A percentile compares a stretch with the other conserved stretches of the same genome.
These are phyloP conservation scores for Zalaria obscura DNA, from an alignment of 2,329 filamentous ascomycete species.

Conservation along the genomic window DNA sequence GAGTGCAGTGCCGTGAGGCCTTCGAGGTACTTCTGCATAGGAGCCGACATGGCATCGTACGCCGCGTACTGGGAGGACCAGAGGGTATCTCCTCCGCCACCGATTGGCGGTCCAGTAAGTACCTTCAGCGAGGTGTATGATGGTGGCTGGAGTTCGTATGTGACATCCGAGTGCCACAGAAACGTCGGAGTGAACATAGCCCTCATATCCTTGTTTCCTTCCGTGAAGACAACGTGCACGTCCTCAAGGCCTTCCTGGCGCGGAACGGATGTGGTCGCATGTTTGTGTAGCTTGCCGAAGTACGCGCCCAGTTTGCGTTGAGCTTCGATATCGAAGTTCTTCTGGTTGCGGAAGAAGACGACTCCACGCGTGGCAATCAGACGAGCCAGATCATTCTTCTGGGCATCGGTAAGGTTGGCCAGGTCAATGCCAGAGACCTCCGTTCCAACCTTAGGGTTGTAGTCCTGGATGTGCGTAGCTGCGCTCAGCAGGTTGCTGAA, in stretches of 20 bases:
- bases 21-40: slow-evolving; percentile 44
- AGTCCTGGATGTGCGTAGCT: slow-evolving; percentile 42
- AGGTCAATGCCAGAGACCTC: slow-evolving; percentile 38
- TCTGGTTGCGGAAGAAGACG: slow-evolving; percentile 43
- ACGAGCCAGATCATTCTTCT: slow-evolving; percentile 40
- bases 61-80: slow-evolving; percentile 39
- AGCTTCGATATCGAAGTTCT: slow-evolving; percentile 34
- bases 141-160: slow-evolving; percentile 43
- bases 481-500: slow-evolving; percentile 38
- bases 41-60: slow-evolving; percentile 40
- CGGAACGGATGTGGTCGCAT: slow-evolving; percentile 32
- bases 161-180: slow-evolving; percentile 39
- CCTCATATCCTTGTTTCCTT: slow-evolving; percentile 38
- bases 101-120: slow-evolving; percentile 37
- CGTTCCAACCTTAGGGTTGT: slow-evolving; percentile 41
- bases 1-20: slow-evolving; percentile 37
- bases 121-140: slow-evolving; percentile 44
- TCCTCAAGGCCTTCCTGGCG: slow-evolving; percentile 36
- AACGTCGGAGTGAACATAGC: slow-evolving; percentile 41
- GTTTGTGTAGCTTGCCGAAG: slow-evolving; percentile 6
- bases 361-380: slow-evolving; percentile 41
- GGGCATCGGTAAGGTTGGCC: slow-evolving; percentile 32
- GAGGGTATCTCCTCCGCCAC: slow-evolving; percentile 32
- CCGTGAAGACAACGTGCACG: slow-evolving; percentile 42
- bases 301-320: slow-evolving; percentile 8